Base-by-base conservation (phyloP, 352 stramenopile species). In the Phytophthora uliginosa region DNA sequence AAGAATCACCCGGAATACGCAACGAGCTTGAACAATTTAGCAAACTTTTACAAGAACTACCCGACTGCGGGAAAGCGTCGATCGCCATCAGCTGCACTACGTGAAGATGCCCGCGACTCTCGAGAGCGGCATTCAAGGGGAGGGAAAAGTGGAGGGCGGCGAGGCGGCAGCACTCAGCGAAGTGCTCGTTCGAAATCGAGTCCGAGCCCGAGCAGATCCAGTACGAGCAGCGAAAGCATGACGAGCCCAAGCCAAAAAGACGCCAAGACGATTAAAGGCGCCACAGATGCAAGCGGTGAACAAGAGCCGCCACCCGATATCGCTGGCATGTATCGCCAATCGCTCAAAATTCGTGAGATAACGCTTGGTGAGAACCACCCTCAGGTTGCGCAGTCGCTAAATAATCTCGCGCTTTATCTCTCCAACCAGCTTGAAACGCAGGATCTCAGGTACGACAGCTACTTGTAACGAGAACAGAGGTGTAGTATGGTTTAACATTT, bases 31-130 rank as follows among this genome's bases (percentile, higher is more conserved):
- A 95, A 95, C 69, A 95, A 94, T 52, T 71, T 95, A 18, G 89
- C 85, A 38, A 95, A 95, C 55, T 95, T 95, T 57, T 95, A 95
- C 77, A 92, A 92, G 59, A 88, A 92, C 63, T 94, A 79, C 13
- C 73, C 73, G 24, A 79, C 73, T 18, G 73, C 68, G 34, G 73
- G 73, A 50, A 79, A 79, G 47, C 73, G 73, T 48, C 68, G 68
- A 48, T 74, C 73, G 20, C 73, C 73, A 13, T 79, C 73, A 22
- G 68, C 73, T 56, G 59, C 63, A 24, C 36, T 61, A 34, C 73
- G 73, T 51, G 73, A 79, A 52, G 33, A 69, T 54, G 45, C 59
- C 50, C 62, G 54, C 24, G 73, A 79, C 57, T 55, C 62, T 15
- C 68, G 63, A 63, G 50, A 76, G 22, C 64, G 40, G 8, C 54